These are phyloP conservation scores for Babesia caballi DNA, from an alignment of 169 alveolate genomes.

Conservation along the genomic window DNA sequence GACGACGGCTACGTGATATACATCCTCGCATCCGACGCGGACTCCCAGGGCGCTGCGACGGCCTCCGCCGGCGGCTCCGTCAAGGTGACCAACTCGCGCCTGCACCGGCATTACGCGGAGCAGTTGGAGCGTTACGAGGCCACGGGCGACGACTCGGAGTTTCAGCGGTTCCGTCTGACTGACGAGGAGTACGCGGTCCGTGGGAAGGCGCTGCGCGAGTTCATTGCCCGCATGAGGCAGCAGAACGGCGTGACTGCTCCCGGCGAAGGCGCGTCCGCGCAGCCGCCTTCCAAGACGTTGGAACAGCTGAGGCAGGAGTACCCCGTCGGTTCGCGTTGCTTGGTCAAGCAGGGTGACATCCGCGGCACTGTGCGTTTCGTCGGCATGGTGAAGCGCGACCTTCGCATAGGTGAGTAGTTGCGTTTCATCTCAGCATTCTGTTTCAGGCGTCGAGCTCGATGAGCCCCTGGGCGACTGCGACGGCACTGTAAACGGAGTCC, in stretches of 20 bases:
- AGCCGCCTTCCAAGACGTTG: background rate
- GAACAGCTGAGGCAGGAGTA: slow-evolving; percentile 32
- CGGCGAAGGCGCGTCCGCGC: background rate
- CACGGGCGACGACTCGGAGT: slow-evolving; percentile 22
- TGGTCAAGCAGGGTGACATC: slow-evolving; percentile 53
- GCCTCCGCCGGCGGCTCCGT: background rate
- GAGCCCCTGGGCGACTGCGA: slow-evolving; percentile 87
- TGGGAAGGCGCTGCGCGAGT: slow-evolving; percentile 76
- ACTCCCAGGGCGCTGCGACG: background rate
- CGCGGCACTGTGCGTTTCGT: slow-evolving; percentile 59
- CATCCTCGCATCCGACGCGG: background rate
- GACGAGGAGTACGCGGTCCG: slow-evolving; percentile 86
- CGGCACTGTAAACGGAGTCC: slow-evolving; percentile 76
- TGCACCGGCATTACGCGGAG: slow-evolving; percentile 30
- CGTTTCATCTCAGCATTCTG: background rate
- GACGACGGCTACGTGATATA: slow-evolving; percentile 56
- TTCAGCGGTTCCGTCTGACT: slow-evolving; percentile 77
- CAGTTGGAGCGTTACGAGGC: slow-evolving; percentile 39
- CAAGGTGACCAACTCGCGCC: slow-evolving; percentile 8
- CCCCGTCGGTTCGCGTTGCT: slow-evolving; percentile 54
- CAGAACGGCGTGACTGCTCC: background rate
- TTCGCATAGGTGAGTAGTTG: slow-evolving; percentile 10
- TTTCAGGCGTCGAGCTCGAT: slow-evolving; percentile 84
- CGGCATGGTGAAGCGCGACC: slow-evolving; percentile 52
- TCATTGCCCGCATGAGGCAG: slow-evolving; percentile 66